Evolutionary conservation across 2,329 filamentous ascomycete species (phyloP).

Genomic region (Ascochyta koolunga): DNA sequence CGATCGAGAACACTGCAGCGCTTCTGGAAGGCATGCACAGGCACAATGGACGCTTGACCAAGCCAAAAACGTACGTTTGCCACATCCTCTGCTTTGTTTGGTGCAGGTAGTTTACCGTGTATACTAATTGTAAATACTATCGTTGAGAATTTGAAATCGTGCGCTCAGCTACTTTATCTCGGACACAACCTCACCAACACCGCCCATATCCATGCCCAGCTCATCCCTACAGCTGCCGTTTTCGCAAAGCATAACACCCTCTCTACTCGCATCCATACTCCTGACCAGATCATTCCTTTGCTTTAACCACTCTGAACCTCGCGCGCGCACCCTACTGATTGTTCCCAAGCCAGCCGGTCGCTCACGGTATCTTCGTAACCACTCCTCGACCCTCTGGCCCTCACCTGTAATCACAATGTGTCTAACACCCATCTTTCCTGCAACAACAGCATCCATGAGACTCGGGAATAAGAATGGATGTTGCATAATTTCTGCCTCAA

Average conservation of each 20-base stretch:
- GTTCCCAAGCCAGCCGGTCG: slow-evolving; percentile 44
- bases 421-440: slow-evolving; percentile 71
- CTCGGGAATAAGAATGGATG: slow-evolving; percentile 91
- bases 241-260: slow-evolving; percentile 48
- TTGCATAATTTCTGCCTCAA: slow-evolving; percentile 89
- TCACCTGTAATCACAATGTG: slow-evolving; percentile 63
- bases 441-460: slow-evolving; percentile 77
- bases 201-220: slow-evolving; percentile 40
- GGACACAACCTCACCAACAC: slow-evolving; percentile 31
- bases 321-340: slow-evolving; percentile 45
- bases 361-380: slow-evolving; percentile 49
- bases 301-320: slow-evolving; percentile 55
- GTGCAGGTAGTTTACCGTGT: too few species aligned
- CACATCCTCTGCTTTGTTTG: not conserved
- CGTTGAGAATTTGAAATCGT: not conserved
- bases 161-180: slow-evolving; percentile 3
- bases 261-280: slow-evolving; percentile 48
- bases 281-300: slow-evolving; percentile 56
- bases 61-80: slow-evolving; percentile 7
- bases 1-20: slow-evolving; percentile 2
- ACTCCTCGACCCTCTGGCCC: slow-evolving; percentile 50
- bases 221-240: slow-evolving; percentile 53
- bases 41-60: slow-evolving; percentile 4
- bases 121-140: not conserved
- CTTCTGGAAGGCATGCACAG: slow-evolving; percentile 9